Conservation (phyloP, 345 rosid genomes). For the Sonneratia alba region DNA sequence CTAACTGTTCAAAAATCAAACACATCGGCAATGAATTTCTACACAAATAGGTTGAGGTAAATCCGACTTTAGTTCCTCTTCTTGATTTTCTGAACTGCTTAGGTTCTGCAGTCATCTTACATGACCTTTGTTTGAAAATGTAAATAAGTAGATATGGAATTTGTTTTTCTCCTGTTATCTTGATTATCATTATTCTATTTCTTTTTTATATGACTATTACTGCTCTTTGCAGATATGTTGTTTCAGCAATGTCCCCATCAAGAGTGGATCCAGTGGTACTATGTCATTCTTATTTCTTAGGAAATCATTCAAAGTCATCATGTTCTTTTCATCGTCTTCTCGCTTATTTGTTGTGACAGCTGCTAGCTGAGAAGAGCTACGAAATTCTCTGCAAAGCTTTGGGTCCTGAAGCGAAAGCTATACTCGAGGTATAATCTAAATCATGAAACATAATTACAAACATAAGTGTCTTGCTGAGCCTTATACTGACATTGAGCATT, state of each 20-base stretch:
- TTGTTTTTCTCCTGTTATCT: not conserved
- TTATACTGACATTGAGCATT: not conserved
- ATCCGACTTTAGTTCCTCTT: not conserved
- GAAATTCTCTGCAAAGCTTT: slow-evolving; percentile 91
- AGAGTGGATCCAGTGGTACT: slow-evolving; percentile 57
- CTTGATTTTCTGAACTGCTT: not conserved
- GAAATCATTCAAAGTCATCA: slow-evolving; percentile 3
- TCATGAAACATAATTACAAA: not conserved
- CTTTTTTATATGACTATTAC: not conserved
- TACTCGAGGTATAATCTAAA: slow-evolving; percentile 44
- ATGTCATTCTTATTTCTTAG: slow-evolving; percentile 4
- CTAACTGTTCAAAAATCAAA: slow-evolving; percentile 83
- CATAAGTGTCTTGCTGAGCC: not conserved
- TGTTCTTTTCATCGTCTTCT: not conserved
- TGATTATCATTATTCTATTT: not conserved
- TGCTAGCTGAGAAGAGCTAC: slow-evolving; percentile 37
- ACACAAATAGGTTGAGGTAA: slow-evolving; percentile 72
- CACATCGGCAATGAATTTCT: slow-evolving; percentile 63
- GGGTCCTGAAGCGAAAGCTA: slow-evolving; percentile 53
- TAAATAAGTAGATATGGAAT: not conserved
- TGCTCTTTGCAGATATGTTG: slow-evolving; percentile 40
- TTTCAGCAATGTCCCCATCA: slow-evolving; percentile 82
- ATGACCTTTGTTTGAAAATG: not conserved
- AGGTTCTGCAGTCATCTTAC: too few species aligned
- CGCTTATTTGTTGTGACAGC: slow-evolving; percentile 25